phyloP scores from a whole-genome alignment of 805 yeast genomes.

The Ogataea glucozyma region DNA sequence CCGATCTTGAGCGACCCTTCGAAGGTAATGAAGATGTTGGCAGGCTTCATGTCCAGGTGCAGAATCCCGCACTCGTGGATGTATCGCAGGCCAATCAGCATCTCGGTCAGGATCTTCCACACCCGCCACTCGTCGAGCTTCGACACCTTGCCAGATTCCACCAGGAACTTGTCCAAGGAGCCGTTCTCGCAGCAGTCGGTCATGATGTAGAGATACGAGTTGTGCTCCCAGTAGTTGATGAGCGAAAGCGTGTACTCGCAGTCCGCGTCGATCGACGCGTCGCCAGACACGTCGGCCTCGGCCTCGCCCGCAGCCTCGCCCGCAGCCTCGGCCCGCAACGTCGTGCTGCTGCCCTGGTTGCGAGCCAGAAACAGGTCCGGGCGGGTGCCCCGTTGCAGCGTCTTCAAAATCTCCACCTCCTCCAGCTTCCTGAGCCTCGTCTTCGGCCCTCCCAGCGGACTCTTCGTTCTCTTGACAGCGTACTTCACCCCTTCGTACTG shows the following conservation, averaged over 20 bases:
- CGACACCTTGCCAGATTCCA: constrained; percentile 72
- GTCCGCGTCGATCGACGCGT: constrained; percentile 59
- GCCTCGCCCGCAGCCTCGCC: constrained; percentile 20
- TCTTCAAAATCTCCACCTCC: constrained; percentile 71
- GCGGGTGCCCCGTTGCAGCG: constrained; percentile 40
- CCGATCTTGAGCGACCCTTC: constrained; percentile 94
- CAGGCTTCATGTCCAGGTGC: constrained; percentile 93
- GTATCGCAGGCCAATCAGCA: constrained; percentile 74
- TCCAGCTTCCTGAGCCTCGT: constrained; percentile 64
- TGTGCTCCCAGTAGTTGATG: constrained; percentile 83
- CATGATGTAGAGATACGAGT: constrained; percentile 80
- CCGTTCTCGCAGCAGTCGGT: constrained; percentile 95
- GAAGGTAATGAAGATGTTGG: constrained; percentile 89
- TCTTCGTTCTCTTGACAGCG: constrained; percentile 87
- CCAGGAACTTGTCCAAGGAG: constrained; percentile 74
- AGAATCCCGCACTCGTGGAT: constrained; percentile 76
- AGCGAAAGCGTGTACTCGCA: constrained; percentile 76
- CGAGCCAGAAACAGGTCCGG: no score
- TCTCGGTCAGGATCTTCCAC: constrained; percentile 92
- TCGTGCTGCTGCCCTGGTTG: no score
- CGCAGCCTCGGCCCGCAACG: no score
- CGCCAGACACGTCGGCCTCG: constrained; percentile 19
- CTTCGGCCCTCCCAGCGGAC: constrained; percentile 56
- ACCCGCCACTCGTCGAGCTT: constrained; percentile 94
- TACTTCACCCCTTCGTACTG: constrained; percentile 64